Evolutionary conservation across 1,284 basidiomycete species (phyloP).

Genomic region (Ustilago loliicola): DNA sequence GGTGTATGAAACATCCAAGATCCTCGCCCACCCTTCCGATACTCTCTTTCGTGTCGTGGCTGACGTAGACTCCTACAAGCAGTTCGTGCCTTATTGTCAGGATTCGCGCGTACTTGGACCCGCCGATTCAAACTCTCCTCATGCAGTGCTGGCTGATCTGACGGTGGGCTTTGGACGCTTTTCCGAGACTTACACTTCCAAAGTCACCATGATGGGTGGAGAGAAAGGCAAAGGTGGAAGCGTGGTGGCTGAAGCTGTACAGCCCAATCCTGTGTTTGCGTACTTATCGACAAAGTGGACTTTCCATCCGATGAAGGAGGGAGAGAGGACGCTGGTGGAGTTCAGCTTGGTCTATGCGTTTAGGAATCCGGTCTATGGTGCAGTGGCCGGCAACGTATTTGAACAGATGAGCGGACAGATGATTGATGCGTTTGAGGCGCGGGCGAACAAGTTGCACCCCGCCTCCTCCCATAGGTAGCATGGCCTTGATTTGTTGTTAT

Average conservation of each 20-base stretch:
- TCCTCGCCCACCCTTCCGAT: conserved; percentile 58
- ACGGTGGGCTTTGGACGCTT: conserved; percentile 89
- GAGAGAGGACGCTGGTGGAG: conserved; percentile 39
- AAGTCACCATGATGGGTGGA: conserved; percentile 79
- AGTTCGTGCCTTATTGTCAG: conserved; percentile 91
- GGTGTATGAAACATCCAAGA: conserved; percentile 43
- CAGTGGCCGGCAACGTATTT: conserved; percentile 85
- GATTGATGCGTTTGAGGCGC: conserved; percentile 90
- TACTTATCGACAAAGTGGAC: conserved; percentile 81
- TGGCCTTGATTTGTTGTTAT: background rate
- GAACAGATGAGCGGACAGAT: conserved; percentile 87
- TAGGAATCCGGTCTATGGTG: conserved; percentile 85
- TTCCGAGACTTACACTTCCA: conserved; percentile 87
- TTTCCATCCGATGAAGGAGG: conserved; percentile 47
- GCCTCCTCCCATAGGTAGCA: background rate
- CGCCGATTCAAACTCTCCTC: background rate
- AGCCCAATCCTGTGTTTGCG: conserved; percentile 81
- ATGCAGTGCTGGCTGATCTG: conserved; percentile 78
- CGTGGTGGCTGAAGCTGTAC: conserved; percentile 45
- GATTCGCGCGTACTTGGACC: conserved; percentile 78
- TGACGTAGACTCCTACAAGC: conserved; percentile 86
- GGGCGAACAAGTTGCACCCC: conserved; percentile 72
- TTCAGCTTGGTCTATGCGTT: conserved; percentile 82
- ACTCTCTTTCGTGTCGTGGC: conserved; percentile 89
- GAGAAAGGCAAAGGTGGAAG: conserved; percentile 72